Evolutionary conservation across 495 filamentous ascomycete species (phyloP).

Genomic region (Talaromyces borbonicus): DNA sequence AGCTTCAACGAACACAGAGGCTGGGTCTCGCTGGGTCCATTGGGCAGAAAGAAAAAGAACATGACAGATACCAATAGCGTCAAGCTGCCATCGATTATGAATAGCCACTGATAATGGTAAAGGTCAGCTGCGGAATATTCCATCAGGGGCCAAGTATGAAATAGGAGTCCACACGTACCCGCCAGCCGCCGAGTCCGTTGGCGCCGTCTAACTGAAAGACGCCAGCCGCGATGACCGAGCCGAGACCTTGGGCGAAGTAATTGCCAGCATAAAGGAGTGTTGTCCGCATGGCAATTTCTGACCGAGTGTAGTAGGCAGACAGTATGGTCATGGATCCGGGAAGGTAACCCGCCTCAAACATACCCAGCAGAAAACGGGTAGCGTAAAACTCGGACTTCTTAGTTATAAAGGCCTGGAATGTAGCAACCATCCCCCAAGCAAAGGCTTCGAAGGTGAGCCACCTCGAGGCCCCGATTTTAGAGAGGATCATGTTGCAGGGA

Average conservation of each 20-base stretch:
- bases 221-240: constrained; percentile 52
- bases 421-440: constrained; percentile 49
- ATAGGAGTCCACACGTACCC: too few relatives aligned
- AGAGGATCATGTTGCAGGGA: constrained; percentile 46
- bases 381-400: constrained; percentile 39
- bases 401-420: constrained; percentile 48
- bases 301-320: constrained; percentile 47
- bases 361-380: constrained; percentile 45
- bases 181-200: too few relatives aligned
- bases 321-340: constrained; percentile 45
- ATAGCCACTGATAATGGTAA: not conserved
- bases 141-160: too few relatives aligned
- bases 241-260: constrained; percentile 54
- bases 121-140: too few relatives aligned
- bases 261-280: constrained; percentile 55
- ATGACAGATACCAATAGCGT: not conserved
- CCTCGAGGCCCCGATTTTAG: constrained; percentile 40
- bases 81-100: not conserved
- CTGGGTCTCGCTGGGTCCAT: not conserved
- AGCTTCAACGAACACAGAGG: not conserved
- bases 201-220: too few relatives aligned
- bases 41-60: not conserved
- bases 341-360: constrained; percentile 51
- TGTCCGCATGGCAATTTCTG: constrained; percentile 40
- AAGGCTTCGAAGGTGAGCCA: constrained; percentile 49